phyloP scores from a whole-genome alignment of 805 yeast species.

The Clavispora asparagi region DNA sequence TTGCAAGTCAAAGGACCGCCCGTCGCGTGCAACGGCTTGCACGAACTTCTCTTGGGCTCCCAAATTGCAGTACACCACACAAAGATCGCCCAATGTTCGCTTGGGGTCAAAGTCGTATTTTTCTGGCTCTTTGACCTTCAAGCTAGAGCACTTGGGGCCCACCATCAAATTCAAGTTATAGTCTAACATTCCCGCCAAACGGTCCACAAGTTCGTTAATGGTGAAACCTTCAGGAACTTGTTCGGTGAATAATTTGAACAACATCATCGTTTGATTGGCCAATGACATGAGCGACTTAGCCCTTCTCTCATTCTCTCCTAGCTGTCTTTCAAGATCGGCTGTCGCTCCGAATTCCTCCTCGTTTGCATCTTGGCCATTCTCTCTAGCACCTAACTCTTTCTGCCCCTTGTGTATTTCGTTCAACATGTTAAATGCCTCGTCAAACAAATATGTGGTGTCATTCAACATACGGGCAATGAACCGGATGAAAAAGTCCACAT shows the following conservation, averaged over 20 bases:
- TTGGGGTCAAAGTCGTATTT: conserved; percentile 81
- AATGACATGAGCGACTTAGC: conserved; percentile 81
- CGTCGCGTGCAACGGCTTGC: conserved; percentile 81
- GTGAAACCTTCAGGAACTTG: conserved; percentile 85
- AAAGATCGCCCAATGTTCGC: conserved; percentile 58
- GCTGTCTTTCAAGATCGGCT: conserved; percentile 54
- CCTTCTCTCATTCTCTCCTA: conserved; percentile 62
- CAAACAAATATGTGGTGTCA: conserved; percentile 86
- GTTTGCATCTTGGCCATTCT: conserved; percentile 23
- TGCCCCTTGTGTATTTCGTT: conserved; percentile 73
- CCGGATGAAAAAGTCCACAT: conserved; percentile 81
- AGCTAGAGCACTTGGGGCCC: conserved; percentile 88
- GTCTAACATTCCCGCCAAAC: conserved; percentile 93
- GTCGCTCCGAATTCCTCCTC: conserved; percentile 46
- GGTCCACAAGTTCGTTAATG: conserved; percentile 84
- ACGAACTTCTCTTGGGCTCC: conserved; percentile 61
- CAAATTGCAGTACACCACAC: conserved; percentile 73
- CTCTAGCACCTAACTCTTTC: conserved; percentile 52
- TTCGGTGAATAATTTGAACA: conserved; percentile 76
- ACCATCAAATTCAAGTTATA: conserved; percentile 89
- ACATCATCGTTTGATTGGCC: conserved; percentile 73
- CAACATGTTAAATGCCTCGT: conserved; percentile 81
- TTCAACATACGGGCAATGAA: conserved; percentile 93
- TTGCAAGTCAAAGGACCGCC: conserved; percentile 73
- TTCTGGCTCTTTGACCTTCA: conserved; percentile 81